Evolutionary conservation across 495 filamentous ascomycete genomes (phyloP), one percentile per base, ranked within the genome.

Genomic region (Penicillium mononematosum): DNA sequence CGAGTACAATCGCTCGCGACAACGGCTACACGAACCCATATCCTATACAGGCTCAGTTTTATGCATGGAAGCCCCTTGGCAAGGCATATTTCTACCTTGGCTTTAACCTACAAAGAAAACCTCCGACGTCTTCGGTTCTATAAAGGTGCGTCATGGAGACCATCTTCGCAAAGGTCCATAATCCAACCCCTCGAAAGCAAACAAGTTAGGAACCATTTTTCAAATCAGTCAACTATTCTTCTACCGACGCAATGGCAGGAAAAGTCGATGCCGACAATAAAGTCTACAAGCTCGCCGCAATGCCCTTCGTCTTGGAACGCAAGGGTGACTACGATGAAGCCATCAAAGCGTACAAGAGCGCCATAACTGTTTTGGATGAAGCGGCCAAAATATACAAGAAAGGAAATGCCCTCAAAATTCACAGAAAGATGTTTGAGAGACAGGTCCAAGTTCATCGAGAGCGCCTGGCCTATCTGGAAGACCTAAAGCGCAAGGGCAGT

Each of bases 311-410:
- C 19, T 58, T 72, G 7, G 17, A 57, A 14, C 29, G 51, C 14
- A 60, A 67, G 22, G 69, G 69, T 9, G 65, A 68, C 22, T 74
- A 70, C 29, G 54, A 65, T n/a, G 70, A 73, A 16, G 73, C 75
- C 4, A 72, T 75, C 36, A 19, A 24, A 22, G 31, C 70, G n/a
- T 49, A 64, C 43, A 63, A 54, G 24, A 53, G 54, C 16, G 50
- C 53, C 2, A 58, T 77, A 19, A 58, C 63, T 0, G 39, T 64
- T 19, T 41, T 64, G 3, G 54, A 45, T 3, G 29, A 46, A 27
- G 10, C 48, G 41, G 53, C 45, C 8, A 42, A 61, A 34, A 61
- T 17, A 19, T 56, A 55, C 50, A 64, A 61, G 45, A 64, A 64
- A 19, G 50, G 46, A 7, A 51, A 51, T 8, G 50, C 55, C 24